These are phyloP conservation scores for Carex scoparia DNA, from an alignment of 176 grass and related monocot genomes.

Conservation along the genomic window DNA sequence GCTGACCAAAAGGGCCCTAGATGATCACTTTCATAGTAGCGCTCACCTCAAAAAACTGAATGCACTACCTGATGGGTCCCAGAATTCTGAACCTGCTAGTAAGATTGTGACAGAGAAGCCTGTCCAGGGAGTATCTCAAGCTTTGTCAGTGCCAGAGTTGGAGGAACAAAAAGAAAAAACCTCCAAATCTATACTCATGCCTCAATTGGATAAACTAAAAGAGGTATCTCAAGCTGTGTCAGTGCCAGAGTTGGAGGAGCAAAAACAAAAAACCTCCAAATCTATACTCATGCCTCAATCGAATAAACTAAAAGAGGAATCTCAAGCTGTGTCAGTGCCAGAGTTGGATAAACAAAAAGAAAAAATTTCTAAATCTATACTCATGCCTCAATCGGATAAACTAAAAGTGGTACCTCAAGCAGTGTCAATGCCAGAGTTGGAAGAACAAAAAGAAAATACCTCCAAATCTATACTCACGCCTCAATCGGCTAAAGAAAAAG, in stretches of 20 bases:
- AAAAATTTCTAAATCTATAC: background rate
- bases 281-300: background rate
- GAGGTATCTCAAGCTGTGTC: background rate
- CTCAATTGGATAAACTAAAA: background rate
- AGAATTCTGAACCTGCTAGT: slow-evolving; percentile 13
- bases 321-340: background rate
- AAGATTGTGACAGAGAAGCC: background rate
- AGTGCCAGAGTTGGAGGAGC: background rate
- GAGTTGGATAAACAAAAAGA: background rate
- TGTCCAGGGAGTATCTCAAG: slow-evolving; percentile 4
- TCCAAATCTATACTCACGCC: background rate
- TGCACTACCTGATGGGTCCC: background rate
- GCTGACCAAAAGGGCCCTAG: background rate
- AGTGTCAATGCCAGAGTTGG: background rate
- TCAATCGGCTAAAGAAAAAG: background rate
- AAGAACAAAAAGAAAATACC: background rate
- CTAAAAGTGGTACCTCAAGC: background rate
- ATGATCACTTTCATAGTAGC: background rate
- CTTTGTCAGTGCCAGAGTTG: background rate
- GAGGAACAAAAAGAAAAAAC: background rate
- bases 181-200: background rate
- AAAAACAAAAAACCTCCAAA: background rate
- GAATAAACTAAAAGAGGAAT: background rate
- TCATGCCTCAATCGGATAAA: background rate
- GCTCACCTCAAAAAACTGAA: background rate